A percentile compares a stretch with the other conserved stretches of the same genome.
Conservation (phyloP, 2,329 filamentous ascomycete species). For the Clonostachys sp. region DNA sequence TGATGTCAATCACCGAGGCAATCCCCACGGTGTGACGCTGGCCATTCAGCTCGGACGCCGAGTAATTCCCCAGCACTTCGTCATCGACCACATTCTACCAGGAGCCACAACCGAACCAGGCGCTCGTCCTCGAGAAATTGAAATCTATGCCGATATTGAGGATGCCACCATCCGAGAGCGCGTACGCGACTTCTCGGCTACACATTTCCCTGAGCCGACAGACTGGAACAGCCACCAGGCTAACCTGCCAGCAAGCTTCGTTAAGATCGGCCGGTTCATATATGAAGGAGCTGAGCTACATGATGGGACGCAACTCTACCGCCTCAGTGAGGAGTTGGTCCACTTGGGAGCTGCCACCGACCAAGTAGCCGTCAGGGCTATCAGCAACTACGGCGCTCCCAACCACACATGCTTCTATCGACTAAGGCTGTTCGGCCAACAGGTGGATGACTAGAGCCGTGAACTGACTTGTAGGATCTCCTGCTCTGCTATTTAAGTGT, state of each 20-base stretch:
- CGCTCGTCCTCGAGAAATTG: constrained; percentile 62
- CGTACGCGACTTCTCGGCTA: constrained; percentile 35
- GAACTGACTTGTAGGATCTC: neutral
- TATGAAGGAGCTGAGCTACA: constrained; percentile 41
- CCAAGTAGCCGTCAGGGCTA: constrained; percentile 48
- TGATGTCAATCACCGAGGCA: constrained; percentile 29
- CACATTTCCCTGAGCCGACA: constrained; percentile 28
- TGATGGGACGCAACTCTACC: constrained; percentile 47
- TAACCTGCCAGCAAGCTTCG: constrained; percentile 31
- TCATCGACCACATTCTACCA: constrained; percentile 67
- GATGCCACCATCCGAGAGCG: constrained; percentile 34
- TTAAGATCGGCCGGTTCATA: constrained; percentile 53
- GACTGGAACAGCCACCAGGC: constrained; percentile 20
- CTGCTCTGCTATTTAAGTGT: neutral
- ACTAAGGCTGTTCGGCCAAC: constrained; percentile 48
- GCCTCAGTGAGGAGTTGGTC: constrained; percentile 44
- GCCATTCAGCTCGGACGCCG: constrained; percentile 53
- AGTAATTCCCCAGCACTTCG: constrained; percentile 64
- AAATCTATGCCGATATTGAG: constrained; percentile 61
- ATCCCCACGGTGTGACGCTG: constrained; percentile 56
- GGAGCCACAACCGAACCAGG: constrained; percentile 56
- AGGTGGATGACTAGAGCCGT: neutral
- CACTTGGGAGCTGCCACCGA: constrained; percentile 42
- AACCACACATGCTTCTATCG: constrained; percentile 65
- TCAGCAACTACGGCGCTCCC: constrained; percentile 52